These are phyloP conservation scores for Lichtheimia hyalospora DNA, from an alignment of 371 early-diverging fungal species.

Conservation along the genomic window DNA sequence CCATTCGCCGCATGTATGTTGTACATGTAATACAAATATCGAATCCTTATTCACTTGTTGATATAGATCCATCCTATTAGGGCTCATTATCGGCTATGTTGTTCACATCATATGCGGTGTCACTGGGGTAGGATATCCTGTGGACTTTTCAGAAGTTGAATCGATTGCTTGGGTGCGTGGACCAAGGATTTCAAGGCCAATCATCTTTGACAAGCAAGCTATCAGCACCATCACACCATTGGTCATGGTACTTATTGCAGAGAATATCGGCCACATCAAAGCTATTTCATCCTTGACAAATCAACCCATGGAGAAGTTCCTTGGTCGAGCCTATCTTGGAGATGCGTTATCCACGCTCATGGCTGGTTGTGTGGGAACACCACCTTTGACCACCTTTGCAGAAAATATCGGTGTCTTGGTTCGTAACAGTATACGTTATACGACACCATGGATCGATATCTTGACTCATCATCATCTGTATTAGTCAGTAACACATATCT, in stretches of 20 bases:
- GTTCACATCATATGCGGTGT: conserved; percentile 44
- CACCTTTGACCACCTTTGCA: conserved; percentile 58
- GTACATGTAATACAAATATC: background rate
- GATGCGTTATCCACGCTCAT: conserved; percentile 60
- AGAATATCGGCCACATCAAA: conserved; percentile 62
- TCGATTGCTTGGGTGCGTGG: conserved; percentile 18
- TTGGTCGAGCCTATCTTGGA: conserved; percentile 57
- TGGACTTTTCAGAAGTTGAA: conserved; percentile 45
- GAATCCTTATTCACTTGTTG: too few species aligned
- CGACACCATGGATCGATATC: background rate
- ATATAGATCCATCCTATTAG: conserved; percentile 49
- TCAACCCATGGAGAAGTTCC: conserved; percentile 41
- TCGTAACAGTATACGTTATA: background rate
- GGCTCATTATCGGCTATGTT: conserved; percentile 49
- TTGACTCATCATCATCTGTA: background rate
- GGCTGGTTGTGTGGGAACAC: conserved; percentile 49
- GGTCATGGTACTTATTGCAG: conserved; percentile 52
- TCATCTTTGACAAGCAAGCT: conserved; percentile 39
- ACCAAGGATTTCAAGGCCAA: conserved; percentile 11
- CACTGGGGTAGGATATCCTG: conserved; percentile 40
- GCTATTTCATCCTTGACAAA: conserved; percentile 55
- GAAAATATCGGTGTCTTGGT: conserved; percentile 60
- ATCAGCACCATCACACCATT: conserved; percentile 58
- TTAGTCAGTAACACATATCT: conserved; percentile 52
- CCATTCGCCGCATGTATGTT: conserved; percentile 16